Evolutionary conservation across 169 alveolate species (phyloP), one percentile per base, ranked within the genome.

Genomic region (Ophryocystis elektroscirrha): DNA sequence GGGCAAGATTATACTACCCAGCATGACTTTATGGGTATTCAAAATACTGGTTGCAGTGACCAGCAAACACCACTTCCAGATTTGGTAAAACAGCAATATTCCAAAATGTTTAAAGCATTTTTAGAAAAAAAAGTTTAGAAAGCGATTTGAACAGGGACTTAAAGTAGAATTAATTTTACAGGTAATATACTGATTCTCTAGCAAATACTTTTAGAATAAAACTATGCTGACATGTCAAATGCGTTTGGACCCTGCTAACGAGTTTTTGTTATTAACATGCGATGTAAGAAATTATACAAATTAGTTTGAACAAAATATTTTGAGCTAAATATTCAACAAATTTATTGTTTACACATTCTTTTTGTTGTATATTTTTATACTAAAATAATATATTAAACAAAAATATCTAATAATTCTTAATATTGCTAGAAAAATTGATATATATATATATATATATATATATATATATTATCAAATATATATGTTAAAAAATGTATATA

Each of bases 151-250:
- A 32, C 51, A 58, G 26, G 53, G 53, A 32, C 46, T 58, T 22
- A 60, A 48, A 48, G 46, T 58, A 48, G 53, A 52, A 36, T 60
- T 58, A 48, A 29, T 58, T 42, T 27, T 58, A 58, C 66, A 58
- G 30, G 66, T 58, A 49, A 38, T n/a, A n/a, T n/a, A 42, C 20
- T 38, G 16, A 20, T 54, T 43, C 25, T 37, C 15, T 6, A 41
- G 9, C 20, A 41, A 6, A n/a, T n/a, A n/a, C n/a, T n/a, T n/a
- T n/a, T n/a, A n/a, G n/a, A n/a, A n/a, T n/a, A n/a, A n/a, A n/a
- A n/a, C n/a, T n/a, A n/a, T n/a, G n/a, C n/a, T n/a, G n/a, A n/a
- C n/a, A n/a, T n/a, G n/a, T n/a, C n/a, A n/a, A n/a, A n/a, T n/a
- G n/a, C n/a, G n/a, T n/a, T n/a, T n/a, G n/a, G n/a, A n/a, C n/a